Evolutionary conservation across 257 asterid genomes (phyloP), one percentile per base, ranked within the genome.

Genomic region (Rehmannia glutinosa): DNA sequence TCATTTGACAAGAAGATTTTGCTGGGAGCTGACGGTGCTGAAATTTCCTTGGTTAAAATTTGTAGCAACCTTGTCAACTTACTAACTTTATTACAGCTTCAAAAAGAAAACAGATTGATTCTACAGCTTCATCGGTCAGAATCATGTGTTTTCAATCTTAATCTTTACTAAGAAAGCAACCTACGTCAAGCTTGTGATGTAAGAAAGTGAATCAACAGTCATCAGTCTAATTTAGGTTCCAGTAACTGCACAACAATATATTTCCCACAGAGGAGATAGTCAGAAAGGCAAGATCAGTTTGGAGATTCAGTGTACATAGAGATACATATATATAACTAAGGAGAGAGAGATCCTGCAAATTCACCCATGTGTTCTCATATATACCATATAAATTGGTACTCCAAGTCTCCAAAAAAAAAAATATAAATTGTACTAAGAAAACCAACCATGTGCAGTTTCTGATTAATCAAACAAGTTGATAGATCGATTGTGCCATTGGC

Each of bases 371-470:
- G 25, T 35, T 55, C 47, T 8, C 32, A 32, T 38, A 45, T 63
- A 27, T 39, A 69, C 46, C 21, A 59, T 20, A 35, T 58, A n/a
- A n/a, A n/a, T n/a, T n/a, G n/a, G n/a, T n/a, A n/a, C n/a, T n/a
- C 10, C 0, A 47, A 38, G 12, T 56, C 50, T 10, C 17, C 25
- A 36, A 15, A 65, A 27, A 27, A n/a, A 16, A 5, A 46, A 28
- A 47, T 30, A n/a, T 25, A 17, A 21, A 66, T 25, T 25, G 68
- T 51, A 64, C 32, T 23, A 35, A 62, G n/a, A 50, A 47, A 62
- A 77, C 83, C 77, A 76, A 91, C 97, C 97, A 91, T 91, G 73
- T 86, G 95, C 73, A 91, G 81, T 83, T 91, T 91, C 82, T 91
- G 97, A 79, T 86, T 79, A 58, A 88, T 77, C 80, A 91, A 88